Base-by-base conservation (phyloP, 208 protist genomes). In the Crithidia expoeki region DNA sequence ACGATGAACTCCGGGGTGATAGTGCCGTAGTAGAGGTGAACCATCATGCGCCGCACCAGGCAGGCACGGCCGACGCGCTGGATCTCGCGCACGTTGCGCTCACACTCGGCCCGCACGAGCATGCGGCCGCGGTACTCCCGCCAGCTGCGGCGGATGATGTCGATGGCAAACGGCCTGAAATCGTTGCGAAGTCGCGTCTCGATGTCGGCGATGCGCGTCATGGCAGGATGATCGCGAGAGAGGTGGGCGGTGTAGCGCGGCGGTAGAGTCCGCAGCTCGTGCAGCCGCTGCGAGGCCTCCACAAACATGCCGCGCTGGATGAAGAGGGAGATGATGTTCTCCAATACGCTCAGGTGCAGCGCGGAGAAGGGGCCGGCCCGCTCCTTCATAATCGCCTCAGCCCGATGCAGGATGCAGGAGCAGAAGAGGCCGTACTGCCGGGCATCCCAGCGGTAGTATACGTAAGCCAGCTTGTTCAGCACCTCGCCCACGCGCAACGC, bases 391-490 rank as follows among this genome's bases (percentile, higher is more conserved):
- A 83, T 85, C 23, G 58, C 78, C 71, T 87, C 81, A 11, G 81
- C 74, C 51, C 72, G 80, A 27, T 83, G 79, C 21, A 90, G 68
- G n/a, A 90, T 72, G 68, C 79, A 86, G 51, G 59, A 74, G 51
- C 79, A 83, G 52, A 81, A 72, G 21, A 85, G 56, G 51, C 81
- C 85, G 58, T 74, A 87, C 50, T 68, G 68, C n/a, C 50, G 65
- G 23, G 62, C 72, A 50, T 87, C 74, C 79, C 81, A 87, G 49
- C 68, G 57, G 70, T 82, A 90, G 70, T 87, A 90, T 4, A 82
- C 75, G 55, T 80, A 83, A 23, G 79, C 72, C 23, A 90, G 67
- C 60, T 84, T 83, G 70, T 87, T 85, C 32, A 87, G 68, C 46
- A 82, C 59, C 63, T 84, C 76, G 19, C 69, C 81, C 19, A 76